Evolutionary conservation across 371 early-diverging fungal species (phyloP), one percentile per base, ranked within the genome.

Genomic region (Batkoa obscura): DNA sequence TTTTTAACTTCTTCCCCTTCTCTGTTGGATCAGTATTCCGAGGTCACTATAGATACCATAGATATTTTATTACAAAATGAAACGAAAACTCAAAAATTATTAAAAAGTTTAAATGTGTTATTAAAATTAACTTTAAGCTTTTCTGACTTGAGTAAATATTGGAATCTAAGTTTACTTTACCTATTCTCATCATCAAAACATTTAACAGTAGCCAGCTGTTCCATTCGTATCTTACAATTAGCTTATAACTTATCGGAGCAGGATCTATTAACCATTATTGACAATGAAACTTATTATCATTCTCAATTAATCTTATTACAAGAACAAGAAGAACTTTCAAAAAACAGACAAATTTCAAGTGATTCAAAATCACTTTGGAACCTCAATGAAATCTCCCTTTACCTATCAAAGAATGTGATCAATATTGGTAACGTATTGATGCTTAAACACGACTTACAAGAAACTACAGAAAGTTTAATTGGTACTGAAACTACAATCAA

Each of bases 401-500:
- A 83, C 58, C 51, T 86, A 17, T 82, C 81, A 58, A 81, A 81
- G 34, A 74, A 81, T 0, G 61, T 83, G 9, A 56, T 81, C 62
- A 30, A 72, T 66, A 36, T 67, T 64, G 37, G 38, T 10, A 10
- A 32, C 31, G 32, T 38, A 32, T 43, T 43, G 33, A 32, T 37
- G 10, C 6, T 56, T 31, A 51, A 49, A 13, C 52, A 15, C 17
- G 37, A 30, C 12, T 15, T n/a, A 12, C 35, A 8, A 30, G 37
- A 12, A 49, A 51, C 61, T 36, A 56, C 61, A 35, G 31, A 50
- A 34, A 43, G 43, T 15, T 23, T 23, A 23, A 73, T 90, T 9
- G 66, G 78, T 30, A 90, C 90, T 10, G 68, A 72, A 0, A 83
- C 88, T 2, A 88, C 90, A 2, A 65, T 68, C 9, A 67, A 70